Evolutionary conservation across 1,139 yeast species (phyloP).

Genomic region (Pichia kudriavzevii): DNA sequence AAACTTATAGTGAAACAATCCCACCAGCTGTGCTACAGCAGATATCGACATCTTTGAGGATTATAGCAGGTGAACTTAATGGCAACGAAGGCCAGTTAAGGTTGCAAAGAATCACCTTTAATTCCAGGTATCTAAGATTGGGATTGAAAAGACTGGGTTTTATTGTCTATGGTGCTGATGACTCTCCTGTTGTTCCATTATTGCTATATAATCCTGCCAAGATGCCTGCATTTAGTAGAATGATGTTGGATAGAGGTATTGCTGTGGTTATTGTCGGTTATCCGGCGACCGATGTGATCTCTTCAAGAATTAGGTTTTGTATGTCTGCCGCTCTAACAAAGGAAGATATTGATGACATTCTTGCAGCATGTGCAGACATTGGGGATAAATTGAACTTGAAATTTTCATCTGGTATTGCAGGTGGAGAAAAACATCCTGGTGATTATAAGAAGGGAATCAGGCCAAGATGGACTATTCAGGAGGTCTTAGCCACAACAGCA

Average conservation of each 20-base stretch:
- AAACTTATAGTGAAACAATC: conserved; percentile 73
- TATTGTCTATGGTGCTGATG: conserved; percentile 90
- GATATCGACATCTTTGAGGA: conserved; percentile 69
- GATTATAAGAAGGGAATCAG: conserved; percentile 42
- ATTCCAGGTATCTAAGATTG: conserved; percentile 83
- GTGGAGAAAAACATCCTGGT: conserved; percentile 50
- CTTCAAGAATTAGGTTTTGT: conserved; percentile 89
- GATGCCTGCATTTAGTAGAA: conserved; percentile 87
- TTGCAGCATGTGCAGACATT: conserved; percentile 64
- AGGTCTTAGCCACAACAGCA: conserved; percentile 65
- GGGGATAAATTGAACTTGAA: conserved; percentile 76
- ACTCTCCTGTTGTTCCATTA: conserved; percentile 91
- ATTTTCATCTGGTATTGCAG: conserved; percentile 70
- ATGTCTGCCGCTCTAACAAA: conserved; percentile 88
- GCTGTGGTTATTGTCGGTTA: conserved; percentile 97
- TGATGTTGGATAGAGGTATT: conserved; percentile 67
- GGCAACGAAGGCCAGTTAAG: conserved; percentile 95
- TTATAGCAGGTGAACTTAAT: conserved; percentile 71
- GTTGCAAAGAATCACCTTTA: conserved; percentile 87
- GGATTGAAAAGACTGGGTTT: conserved; percentile 91
- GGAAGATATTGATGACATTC: conserved; percentile 80
- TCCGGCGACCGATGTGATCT: conserved; percentile 91
- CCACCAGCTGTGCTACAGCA: conserved; percentile 91
- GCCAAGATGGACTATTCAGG: conserved; percentile 74
- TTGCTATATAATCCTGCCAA: conserved; percentile 83